phyloP scores from a whole-genome alignment of 2,329 filamentous ascomycete genomes.

The Fusarium aywerte region DNA sequence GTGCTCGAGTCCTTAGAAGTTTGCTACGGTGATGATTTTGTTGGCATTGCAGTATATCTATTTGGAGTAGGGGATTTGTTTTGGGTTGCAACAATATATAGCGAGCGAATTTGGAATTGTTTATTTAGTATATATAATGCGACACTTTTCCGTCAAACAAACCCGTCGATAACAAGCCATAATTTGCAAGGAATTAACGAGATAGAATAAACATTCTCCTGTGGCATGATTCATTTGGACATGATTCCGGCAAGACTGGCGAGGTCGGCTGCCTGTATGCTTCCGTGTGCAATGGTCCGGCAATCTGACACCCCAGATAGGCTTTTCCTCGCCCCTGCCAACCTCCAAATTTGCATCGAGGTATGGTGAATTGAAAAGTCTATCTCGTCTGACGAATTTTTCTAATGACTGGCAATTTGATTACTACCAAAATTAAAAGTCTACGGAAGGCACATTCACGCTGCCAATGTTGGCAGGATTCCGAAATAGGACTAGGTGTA shows the following conservation, averaged over 20 bases:
- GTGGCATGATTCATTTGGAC: no score
- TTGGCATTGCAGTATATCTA: not conserved
- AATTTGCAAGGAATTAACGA: no score
- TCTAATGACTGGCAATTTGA: not conserved
- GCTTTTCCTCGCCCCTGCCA: no score
- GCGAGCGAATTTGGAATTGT: not conserved
- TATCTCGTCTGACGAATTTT: not conserved
- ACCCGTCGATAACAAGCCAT: no score
- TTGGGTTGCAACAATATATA: not conserved
- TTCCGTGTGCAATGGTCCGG: no score
- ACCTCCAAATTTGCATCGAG: no score
- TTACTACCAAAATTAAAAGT: not conserved
- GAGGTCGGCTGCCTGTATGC: no score
- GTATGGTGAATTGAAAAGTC: fast-evolving
- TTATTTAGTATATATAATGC: not conserved
- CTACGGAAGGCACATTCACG: fast-evolving
- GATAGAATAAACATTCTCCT: no score
- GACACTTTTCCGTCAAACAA: no score
- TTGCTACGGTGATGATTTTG: not conserved
- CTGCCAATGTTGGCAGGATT: not conserved
- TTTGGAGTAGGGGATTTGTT: not conserved
- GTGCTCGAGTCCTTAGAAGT: slow-evolving; percentile 18
- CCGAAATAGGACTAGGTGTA: not conserved
- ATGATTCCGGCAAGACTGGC: no score
- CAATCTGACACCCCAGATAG: no score